Evolutionary conservation across 208 protist genomes (phyloP).

Genomic region (Porcisia hertigi): DNA sequence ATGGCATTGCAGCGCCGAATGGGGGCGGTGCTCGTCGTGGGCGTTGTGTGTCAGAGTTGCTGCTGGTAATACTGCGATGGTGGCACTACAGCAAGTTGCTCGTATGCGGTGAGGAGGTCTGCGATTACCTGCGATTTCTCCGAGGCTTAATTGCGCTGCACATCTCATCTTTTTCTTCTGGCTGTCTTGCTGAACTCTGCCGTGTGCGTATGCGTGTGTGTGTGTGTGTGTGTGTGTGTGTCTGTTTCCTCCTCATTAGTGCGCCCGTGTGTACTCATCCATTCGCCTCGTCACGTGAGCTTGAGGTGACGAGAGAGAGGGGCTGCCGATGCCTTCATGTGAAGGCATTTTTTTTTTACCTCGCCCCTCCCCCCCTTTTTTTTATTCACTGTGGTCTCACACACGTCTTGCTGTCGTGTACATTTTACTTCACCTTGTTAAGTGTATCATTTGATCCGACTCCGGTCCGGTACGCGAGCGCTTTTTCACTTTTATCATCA

Average conservation of each 20-base stretch:
- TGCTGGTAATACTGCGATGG: background rate
- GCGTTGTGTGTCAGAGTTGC: background rate
- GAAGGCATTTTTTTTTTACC: background rate
- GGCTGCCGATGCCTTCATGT: background rate
- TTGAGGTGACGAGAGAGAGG: too few relatives aligned
- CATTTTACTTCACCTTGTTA: background rate
- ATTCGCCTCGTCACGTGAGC: background rate
- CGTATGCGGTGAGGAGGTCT: too few relatives aligned
- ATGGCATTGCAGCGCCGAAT: background rate
- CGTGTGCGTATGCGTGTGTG: background rate
- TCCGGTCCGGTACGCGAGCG: too few relatives aligned
- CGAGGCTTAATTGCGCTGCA: background rate
- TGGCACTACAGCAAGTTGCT: background rate
- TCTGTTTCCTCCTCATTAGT: background rate
- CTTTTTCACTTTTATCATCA: too few relatives aligned
- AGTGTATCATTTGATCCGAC: too few relatives aligned
- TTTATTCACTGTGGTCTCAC: too few relatives aligned
- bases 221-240: background rate
- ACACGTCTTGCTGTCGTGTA: background rate
- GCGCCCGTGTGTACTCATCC: background rate
- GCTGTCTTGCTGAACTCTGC: background rate
- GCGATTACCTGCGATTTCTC: too few relatives aligned
- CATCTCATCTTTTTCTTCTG: background rate
- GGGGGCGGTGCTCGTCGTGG: background rate
- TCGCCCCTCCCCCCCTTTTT: background rate